Evolutionary conservation across 75 land plant species (phyloP).

Genomic region (Pinus taeda): DNA sequence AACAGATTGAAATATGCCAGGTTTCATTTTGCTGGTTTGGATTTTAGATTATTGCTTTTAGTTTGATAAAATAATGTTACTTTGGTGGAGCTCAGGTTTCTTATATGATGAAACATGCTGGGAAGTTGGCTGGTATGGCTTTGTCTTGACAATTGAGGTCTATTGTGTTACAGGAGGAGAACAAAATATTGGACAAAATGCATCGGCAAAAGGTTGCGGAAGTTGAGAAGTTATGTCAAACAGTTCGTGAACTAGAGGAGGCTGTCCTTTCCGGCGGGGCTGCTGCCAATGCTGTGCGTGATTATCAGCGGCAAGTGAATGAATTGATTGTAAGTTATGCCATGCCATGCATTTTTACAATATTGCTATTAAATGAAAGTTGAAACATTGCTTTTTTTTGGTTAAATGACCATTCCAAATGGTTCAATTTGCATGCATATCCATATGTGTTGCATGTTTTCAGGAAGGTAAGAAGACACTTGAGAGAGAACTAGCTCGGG

Average conservation of each 20-base stretch:
- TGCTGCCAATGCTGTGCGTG: conserved; percentile 96
- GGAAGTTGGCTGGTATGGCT: no score
- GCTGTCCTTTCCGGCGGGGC: conserved; percentile 98
- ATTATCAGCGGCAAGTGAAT: conserved; percentile 93
- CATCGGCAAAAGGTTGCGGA: conserved; percentile 97
- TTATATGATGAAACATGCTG: neutral
- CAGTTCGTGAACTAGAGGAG: conserved; percentile 90
- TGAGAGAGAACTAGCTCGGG: conserved; percentile 90
- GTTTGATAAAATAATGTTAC: neutral
- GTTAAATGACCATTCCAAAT: conserved; percentile 25
- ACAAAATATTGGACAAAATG: conserved; percentile 92
- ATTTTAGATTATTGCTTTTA: neutral
- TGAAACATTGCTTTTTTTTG: conserved; percentile 80
- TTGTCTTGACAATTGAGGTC: no score
- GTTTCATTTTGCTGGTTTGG: conserved; percentile 52
- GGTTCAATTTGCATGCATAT: no score
- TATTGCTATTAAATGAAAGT: conserved; percentile 73
- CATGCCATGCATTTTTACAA: conserved; percentile 90
- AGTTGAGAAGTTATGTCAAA: conserved; percentile 93
- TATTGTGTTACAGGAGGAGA: conserved; percentile 67
- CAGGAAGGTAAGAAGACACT: conserved; percentile 92
- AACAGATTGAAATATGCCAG: conserved; percentile 99
- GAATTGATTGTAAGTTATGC: conserved; percentile 86
- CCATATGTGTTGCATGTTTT: neutral
- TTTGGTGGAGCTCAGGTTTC: no score